A percentile compares a stretch with the other conserved stretches of the same genome.
Evolutionary conservation across 306 rosid genomes (phyloP).

Genomic region (Corylus americana): DNA sequence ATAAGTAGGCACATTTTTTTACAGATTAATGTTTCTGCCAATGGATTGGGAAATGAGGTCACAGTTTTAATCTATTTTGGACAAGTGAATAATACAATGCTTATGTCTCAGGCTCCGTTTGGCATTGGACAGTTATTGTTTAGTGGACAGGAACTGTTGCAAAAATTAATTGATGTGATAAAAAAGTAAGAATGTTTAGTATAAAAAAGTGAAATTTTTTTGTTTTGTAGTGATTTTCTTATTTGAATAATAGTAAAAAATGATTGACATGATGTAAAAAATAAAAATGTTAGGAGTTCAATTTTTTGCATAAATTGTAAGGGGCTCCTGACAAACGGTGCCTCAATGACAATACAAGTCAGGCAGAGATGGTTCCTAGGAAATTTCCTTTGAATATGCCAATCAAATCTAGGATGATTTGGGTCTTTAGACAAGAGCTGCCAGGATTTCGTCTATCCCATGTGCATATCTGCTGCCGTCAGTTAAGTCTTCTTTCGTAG

Average conservation of each 20-base stretch:
- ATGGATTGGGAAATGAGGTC: background rate
- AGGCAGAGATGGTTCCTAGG: conserved; percentile 5
- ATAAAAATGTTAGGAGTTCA: too few relatives aligned
- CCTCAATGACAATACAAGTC: background rate
- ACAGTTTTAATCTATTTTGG: background rate
- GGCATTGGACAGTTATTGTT: too few relatives aligned
- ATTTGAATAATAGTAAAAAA: too few relatives aligned
- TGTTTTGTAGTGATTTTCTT: too few relatives aligned
- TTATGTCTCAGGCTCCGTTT: background rate
- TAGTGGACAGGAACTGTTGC: too few relatives aligned
- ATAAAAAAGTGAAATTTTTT: too few relatives aligned
- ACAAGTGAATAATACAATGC: background rate
- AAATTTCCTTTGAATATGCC: conserved; percentile 36
- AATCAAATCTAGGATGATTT: conserved; percentile 29
- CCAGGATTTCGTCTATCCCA: conserved; percentile 22
- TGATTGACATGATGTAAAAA: too few relatives aligned
- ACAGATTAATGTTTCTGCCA: background rate
- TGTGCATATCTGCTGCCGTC: conserved; percentile 38
- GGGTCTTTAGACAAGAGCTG: conserved; percentile 16
- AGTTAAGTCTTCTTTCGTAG: conserved; percentile 34
- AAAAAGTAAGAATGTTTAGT: too few relatives aligned
- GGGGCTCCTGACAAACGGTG: too few relatives aligned
- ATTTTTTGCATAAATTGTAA: too few relatives aligned
- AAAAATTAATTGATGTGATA: too few relatives aligned
- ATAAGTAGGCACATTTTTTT: background rate